Percentiles rank a stretch among this genome's conserved stretches.
These are phyloP conservation scores for Avena insularis DNA, from an alignment of 176 grass and related monocot genomes.

Conservation along the genomic window DNA sequence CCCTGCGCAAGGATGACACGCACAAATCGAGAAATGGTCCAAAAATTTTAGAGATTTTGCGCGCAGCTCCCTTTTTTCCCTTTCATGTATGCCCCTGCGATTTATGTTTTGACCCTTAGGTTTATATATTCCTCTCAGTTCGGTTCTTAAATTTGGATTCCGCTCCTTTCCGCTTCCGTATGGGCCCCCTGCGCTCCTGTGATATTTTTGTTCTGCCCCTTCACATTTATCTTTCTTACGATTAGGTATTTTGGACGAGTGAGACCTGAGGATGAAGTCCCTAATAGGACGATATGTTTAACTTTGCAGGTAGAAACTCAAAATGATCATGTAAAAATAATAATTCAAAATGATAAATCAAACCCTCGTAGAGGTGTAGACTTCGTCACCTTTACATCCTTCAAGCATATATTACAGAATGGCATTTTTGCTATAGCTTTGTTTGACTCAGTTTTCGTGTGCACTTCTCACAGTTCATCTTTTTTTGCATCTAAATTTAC, in stretches of 20 bases:
- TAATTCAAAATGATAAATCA: too few relatives aligned
- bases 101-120: not conserved
- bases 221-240: not conserved
- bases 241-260: not conserved
- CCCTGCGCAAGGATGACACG: too few relatives aligned
- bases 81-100: not conserved
- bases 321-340: not conserved
- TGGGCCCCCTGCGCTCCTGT: not conserved
- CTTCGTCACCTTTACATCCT: not conserved
- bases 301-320: not conserved
- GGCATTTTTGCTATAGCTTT: not conserved
- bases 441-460: not conserved
- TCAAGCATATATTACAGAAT: not conserved
- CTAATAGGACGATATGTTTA: not conserved
- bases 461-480: not conserved
- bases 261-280: not conserved
- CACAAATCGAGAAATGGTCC: not conserved
- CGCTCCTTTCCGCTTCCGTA: not conserved
- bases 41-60: constrained; percentile 1
- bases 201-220: not conserved
- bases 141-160: not conserved
- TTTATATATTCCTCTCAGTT: not conserved
- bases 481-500: too few relatives aligned
- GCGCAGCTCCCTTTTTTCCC: not conserved
- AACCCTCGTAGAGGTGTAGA: not conserved